A percentile compares a stretch with the other conserved stretches of the same genome.
Conservation (phyloP, 306 rosid species). For the Quercus cerris region DNA sequence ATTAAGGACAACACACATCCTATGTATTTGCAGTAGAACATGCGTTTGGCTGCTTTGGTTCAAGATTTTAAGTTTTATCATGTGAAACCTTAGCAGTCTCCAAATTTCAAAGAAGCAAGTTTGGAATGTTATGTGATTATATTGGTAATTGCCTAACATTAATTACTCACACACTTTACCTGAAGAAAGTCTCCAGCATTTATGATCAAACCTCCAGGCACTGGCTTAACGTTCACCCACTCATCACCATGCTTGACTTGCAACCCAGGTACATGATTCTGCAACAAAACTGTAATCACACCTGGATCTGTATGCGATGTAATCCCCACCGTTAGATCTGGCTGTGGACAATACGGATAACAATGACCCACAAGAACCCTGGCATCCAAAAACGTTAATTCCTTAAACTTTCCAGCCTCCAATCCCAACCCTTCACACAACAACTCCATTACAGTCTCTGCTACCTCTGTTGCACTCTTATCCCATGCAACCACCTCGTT, state of each 20-base stretch:
- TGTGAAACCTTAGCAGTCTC: too few relatives aligned
- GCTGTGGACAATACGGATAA: conserved; percentile 41
- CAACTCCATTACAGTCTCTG: conserved; percentile 36
- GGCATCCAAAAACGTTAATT: conserved; percentile 12
- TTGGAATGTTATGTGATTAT: too few relatives aligned
- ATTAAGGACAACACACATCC: too few relatives aligned
- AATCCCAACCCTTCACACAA: conserved; percentile 40
- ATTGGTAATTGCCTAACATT: too few relatives aligned
- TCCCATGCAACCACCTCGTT: conserved; percentile 30
- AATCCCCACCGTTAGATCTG: conserved; percentile 34
- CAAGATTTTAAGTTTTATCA: too few relatives aligned
- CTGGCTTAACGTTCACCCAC: conserved; percentile 30
- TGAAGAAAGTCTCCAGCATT: conserved; percentile 37
- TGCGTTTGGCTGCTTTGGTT: too few relatives aligned
- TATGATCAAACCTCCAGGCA: conserved; percentile 24
- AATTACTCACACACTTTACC: conserved; percentile 3
- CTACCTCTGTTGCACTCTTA: conserved; percentile 19
- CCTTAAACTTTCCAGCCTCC: conserved; percentile 26
- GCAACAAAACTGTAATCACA: conserved; percentile 20
- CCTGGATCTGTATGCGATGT: conserved; percentile 31
- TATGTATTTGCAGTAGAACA: too few relatives aligned
- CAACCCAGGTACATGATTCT: conserved; percentile 30
- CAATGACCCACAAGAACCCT: conserved; percentile 17
- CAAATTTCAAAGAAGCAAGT: too few relatives aligned
- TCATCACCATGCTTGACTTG: conserved; percentile 24